A percentile compares a stretch with the other conserved stretches of the same genome.
Evolutionary conservation across 805 yeast genomes (phyloP).

Genomic region (Suhomyces prunicola): DNA sequence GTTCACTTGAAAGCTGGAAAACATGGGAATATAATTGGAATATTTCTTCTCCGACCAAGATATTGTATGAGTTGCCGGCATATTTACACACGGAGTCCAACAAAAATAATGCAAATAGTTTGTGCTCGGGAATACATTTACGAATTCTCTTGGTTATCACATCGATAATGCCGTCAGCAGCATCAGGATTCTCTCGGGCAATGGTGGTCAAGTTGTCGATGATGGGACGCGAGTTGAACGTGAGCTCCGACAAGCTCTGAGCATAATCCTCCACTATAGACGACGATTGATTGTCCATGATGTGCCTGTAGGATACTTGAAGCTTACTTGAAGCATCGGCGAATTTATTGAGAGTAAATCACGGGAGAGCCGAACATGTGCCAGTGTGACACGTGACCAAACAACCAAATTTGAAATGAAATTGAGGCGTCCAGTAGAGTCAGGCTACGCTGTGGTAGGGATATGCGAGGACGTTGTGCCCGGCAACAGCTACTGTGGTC

Average conservation of each 20-base stretch:
- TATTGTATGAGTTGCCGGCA: slow-evolving; percentile 87
- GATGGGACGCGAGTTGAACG: slow-evolving; percentile 86
- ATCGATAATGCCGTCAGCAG: slow-evolving; percentile 72
- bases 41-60: slow-evolving; percentile 66
- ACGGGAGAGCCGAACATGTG: background rate
- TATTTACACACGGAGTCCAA: slow-evolving; percentile 90
- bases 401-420: too few species aligned
- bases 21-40: slow-evolving; percentile 70
- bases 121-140: slow-evolving; percentile 77
- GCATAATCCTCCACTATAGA: slow-evolving; percentile 53
- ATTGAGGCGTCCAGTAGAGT: too few species aligned
- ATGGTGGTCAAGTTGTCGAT: slow-evolving; percentile 79
- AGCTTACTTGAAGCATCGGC: background rate
- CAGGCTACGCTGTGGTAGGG: background rate
- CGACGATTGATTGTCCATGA: slow-evolving; percentile 1
- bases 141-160: slow-evolving; percentile 73
- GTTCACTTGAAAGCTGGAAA: slow-evolving; percentile 74
- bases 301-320: background rate
- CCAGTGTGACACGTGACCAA: too few species aligned
- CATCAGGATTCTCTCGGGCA: slow-evolving; percentile 79
- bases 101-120: slow-evolving; percentile 78
- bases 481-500: background rate
- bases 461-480: background rate
- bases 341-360: background rate
- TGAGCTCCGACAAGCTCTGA: slow-evolving; percentile 67